Evolutionary conservation across 495 filamentous ascomycete genomes (phyloP).

Genomic region (Aspergillus egyptiacus): DNA sequence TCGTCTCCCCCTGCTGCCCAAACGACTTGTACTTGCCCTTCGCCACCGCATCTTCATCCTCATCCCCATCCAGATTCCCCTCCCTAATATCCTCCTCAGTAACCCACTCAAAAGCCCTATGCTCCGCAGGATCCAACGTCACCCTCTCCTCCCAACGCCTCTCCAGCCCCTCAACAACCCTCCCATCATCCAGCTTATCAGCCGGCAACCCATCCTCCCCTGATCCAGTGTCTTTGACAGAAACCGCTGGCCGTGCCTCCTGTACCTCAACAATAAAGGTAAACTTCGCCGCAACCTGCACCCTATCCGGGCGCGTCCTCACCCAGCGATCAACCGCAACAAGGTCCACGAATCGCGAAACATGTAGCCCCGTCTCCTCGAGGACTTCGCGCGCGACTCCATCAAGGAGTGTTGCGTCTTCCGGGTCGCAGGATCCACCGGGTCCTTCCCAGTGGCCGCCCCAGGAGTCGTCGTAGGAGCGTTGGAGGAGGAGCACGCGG

Average conservation of each 20-base stretch:
- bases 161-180: not conserved
- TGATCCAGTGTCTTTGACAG: not conserved
- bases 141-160: constrained; percentile 26
- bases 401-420: constrained; percentile 43
- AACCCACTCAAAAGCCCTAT: constrained; percentile 42
- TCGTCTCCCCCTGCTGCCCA: constrained; percentile 10
- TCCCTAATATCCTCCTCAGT: constrained; percentile 32
- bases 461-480: constrained; percentile 39
- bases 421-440: constrained; percentile 45
- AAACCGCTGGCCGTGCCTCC: constrained; percentile 13
- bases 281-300: constrained; percentile 26
- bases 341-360: constrained; percentile 38
- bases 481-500: constrained; percentile 48
- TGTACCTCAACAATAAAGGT: constrained; percentile 36
- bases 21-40: constrained; percentile 14
- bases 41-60: too few species aligned
- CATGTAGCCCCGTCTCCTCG: constrained; percentile 54
- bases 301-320: constrained; percentile 12
- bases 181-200: not conserved
- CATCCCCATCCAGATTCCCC: constrained; percentile 8
- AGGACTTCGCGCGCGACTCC: constrained; percentile 49
- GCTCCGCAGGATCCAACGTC: constrained; percentile 36
- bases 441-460: constrained; percentile 53
- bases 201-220: not conserved
- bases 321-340: constrained; percentile 34